Conservation (phyloP, 495 filamentous ascomycete species). For the Niebla homalea region DNA sequence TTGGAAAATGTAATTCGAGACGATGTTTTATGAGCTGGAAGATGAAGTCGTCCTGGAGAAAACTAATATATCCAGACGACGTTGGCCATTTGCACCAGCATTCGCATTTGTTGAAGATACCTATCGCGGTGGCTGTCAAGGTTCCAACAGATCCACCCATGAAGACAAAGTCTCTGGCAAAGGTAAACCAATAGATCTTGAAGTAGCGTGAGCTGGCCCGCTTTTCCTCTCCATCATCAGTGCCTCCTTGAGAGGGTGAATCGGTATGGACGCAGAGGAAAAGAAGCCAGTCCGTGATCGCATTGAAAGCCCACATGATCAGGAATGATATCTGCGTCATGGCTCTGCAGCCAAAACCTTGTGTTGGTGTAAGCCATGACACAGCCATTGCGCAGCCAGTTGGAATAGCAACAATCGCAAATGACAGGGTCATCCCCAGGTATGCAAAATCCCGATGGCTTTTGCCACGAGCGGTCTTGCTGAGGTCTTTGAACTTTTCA, state of each 20-base stretch:
- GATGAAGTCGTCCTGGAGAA: not conserved
- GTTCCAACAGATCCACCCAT: not conserved
- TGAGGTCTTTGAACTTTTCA: not conserved
- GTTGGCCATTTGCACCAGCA: not conserved
- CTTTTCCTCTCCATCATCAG: not conserved
- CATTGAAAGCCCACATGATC: not conserved
- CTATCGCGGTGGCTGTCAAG: not conserved
- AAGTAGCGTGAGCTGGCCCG: not conserved
- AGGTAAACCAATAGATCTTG: not conserved
- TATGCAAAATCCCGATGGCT: too few relatives aligned
- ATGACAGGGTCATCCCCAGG: too few relatives aligned
- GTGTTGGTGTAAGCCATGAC: not conserved
- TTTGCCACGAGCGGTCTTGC: too few relatives aligned
- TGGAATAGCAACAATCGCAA: too few relatives aligned
- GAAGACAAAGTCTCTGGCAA: not conserved
- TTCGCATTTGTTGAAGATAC: not conserved
- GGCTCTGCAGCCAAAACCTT: not conserved
- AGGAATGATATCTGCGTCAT: not conserved
- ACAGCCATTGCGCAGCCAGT: not conserved
- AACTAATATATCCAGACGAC: not conserved
- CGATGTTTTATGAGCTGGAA: not conserved
- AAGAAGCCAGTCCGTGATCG: not conserved
- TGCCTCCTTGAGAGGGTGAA: too few relatives aligned
- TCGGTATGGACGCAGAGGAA: not conserved
- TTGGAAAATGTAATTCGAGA: not conserved